Evolutionary conservation across 2,329 filamentous ascomycete genomes (phyloP), one percentile per base, ranked within the genome.

Genomic region (Penicillium sclerotiorum): DNA sequence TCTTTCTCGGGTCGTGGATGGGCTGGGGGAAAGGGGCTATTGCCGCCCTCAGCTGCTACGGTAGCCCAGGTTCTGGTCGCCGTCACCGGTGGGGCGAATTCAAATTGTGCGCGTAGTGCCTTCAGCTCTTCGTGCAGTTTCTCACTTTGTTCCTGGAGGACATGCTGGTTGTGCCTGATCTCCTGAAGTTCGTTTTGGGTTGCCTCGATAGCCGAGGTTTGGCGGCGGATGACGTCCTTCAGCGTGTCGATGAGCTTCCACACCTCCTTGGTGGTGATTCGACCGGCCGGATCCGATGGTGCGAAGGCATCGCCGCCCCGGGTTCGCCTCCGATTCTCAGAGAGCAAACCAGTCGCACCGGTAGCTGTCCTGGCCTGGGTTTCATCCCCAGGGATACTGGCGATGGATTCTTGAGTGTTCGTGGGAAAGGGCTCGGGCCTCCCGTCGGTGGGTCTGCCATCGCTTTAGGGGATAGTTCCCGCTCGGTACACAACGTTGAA

Each of bases 61-160:
- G 44, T 32, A 5, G 21, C 61, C 64, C 12, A 62, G 49, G n/a
- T 49, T 35, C 20, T 53, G 27, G 27, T 55, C 25, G 25, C 18
- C 4, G 25, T 42, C 11, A 5, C 40, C 13, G 8, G 25, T 32
- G 15, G 40, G 15, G 40, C 17, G 40, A n/a, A 37, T 17, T 56
- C 46, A 18, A 56, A 8, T 27, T 48, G 35, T 15, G 36, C 23
- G 13, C 47, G 46, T 25, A 52, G 23, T 2, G 39, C 38, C 35
- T 28, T 25, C 17, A 55, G 30, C 33, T 52, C 45, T 15, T 52
- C 38, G 4, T 54, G 39, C 4, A 53, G 45, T 36, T 45, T 52
- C 17, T 53, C 46, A 13, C 55, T 57, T 27, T 55, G 52, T 21
- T 44, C 32, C 28, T 46, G 32, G 17, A 52, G 49, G 5, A 52